Base-by-base conservation (phyloP, 495 filamentous ascomycete genomes). In the Aspergillus egyptiacus region DNA sequence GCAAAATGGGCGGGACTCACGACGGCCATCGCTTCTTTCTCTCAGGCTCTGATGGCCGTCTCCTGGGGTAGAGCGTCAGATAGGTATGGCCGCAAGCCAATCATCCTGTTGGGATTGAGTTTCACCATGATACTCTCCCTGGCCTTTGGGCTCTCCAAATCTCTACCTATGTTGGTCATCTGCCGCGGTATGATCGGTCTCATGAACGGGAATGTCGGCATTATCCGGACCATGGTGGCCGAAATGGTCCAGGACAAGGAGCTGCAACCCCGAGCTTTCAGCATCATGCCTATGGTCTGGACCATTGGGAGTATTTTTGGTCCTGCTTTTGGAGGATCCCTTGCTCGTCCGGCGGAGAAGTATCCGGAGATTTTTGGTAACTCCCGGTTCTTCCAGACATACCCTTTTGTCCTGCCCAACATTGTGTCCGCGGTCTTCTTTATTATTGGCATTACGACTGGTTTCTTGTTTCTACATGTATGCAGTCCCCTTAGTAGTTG, bases 291-390 rank as follows among this genome's bases (percentile, higher is more conserved):
- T 14, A 64, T 95, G 8, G 81, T 81, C 24, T 89, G 87, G 85
- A 84, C 80, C 8, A 75, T 90, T 40, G 89, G 89, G 1, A 84
- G 79, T 33, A 85, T 96, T n/a, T 82, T 96, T 60, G 91, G 91
- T 0, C 91, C 91, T 2, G 80, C 83, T 2, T 84, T 96, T 57
- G 91, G 91, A 19, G 91, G 91, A 2, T 81, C 84, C 31, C 80
- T 97, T 45, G 85, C 89, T 6, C 81, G 85, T 44, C 91, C 91
- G 2, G 79, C 82, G 1, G 68, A 73, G 32, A 81, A 85, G 34
- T 77, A 87, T 56, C 86, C 87, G 3, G 67, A 65, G 10, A 44
- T 86, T 13, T 93, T 91, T 62, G 82, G 82, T 6, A 61, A 78
- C 17, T 81, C 72, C 19, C 72, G 66, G 34, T 85, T 89, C 52